These are phyloP conservation scores for Rehmannia glutinosa DNA, from an alignment of 257 asterid genomes.

Conservation along the genomic window DNA sequence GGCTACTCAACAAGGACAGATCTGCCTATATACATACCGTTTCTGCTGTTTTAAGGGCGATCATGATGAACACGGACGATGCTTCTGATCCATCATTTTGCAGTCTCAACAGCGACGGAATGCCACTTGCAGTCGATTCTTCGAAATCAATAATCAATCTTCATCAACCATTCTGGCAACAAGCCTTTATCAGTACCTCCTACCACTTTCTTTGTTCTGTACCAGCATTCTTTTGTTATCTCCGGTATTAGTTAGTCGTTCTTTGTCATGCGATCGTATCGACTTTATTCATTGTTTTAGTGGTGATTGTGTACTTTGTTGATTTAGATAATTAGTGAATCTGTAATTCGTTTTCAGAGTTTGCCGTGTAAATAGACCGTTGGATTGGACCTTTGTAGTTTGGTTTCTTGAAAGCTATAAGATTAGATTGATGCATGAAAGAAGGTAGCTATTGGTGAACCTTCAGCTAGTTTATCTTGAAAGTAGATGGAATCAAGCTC, in stretches of 20 bases:
- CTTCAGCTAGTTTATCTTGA: too few species aligned
- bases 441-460: too few species aligned
- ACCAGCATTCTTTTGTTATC: constrained; percentile 16
- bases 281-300: constrained; percentile 7
- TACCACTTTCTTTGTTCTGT: constrained; percentile 34
- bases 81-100: constrained; percentile 50
- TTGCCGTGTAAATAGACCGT: constrained; percentile 22
- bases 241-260: constrained; percentile 22
- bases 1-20: constrained; percentile 87
- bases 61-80: constrained; percentile 55
- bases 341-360: constrained; percentile 12
- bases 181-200: constrained; percentile 24
- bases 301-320: not conserved
- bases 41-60: constrained; percentile 79
- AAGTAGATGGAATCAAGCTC: too few species aligned
- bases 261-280: constrained; percentile 16
- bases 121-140: constrained; percentile 95
- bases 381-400: not conserved
- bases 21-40: constrained; percentile 67
- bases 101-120: constrained; percentile 70
- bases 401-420: too few species aligned
- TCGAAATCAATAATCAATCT: constrained; percentile 56
- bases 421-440: too few species aligned
- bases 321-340: constrained; percentile 11
- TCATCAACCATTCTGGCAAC: constrained; percentile 27